These are phyloP conservation scores for Diplodia corticola DNA, from an alignment of 2,329 filamentous ascomycete species.

Conservation along the genomic window DNA sequence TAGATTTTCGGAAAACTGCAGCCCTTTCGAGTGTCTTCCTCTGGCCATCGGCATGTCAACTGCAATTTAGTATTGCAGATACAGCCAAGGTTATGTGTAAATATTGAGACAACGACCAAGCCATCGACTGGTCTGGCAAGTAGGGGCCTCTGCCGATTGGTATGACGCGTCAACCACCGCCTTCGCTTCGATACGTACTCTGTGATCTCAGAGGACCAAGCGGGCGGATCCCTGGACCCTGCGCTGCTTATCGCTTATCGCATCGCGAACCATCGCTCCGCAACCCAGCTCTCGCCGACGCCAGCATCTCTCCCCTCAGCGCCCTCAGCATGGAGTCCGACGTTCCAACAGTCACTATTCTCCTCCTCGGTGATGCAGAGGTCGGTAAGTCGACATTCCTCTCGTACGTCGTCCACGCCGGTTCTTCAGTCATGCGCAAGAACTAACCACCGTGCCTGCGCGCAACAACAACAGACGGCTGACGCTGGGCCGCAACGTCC, in stretches of 20 bases:
- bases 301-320: too few relatives aligned
- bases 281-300: not conserved
- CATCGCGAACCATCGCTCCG: not conserved
- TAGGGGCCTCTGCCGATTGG: too few relatives aligned
- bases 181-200: not conserved
- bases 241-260: conserved; percentile 3
- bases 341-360: conserved; percentile 48
- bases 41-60: not conserved
- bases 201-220: not conserved
- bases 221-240: conserved; percentile 1
- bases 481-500: conserved; percentile 31
- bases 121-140: too few relatives aligned
- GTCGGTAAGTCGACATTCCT: conserved; percentile 65
- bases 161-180: too few relatives aligned
- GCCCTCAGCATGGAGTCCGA: conserved; percentile 15
- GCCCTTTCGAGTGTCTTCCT: not conserved
- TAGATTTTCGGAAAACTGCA: not conserved
- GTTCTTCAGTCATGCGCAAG: not conserved
- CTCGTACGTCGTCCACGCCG: conserved; percentile 50
- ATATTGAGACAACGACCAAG: too few relatives aligned
- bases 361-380: conserved; percentile 59
- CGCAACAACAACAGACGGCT: conserved; percentile 25
- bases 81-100: not conserved
- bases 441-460: not conserved
- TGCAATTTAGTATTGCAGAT: not conserved